These are phyloP conservation scores for Ilex asprella DNA, from an alignment of 257 asterid genomes.

Conservation along the genomic window DNA sequence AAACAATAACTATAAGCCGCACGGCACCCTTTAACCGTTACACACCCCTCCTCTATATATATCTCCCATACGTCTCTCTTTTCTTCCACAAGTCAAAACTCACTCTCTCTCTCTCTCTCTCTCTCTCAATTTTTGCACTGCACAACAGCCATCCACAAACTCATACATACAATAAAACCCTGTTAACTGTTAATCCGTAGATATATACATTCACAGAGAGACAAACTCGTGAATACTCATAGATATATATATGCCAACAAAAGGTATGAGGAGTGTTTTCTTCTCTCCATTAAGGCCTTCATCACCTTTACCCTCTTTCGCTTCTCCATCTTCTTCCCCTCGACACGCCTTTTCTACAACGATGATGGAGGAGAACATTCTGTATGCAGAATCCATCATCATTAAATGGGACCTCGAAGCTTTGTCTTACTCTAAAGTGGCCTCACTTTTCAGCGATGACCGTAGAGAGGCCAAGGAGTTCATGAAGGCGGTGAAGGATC, in stretches of 20 bases:
- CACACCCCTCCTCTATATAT: no score
- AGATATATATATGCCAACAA: background rate
- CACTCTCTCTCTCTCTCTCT: no score
- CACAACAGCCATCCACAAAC: no score
- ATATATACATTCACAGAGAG: no score
- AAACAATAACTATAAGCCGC: no score
- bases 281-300: constrained; percentile 15
- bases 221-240: no score
- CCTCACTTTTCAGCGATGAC: constrained; percentile 32
- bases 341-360: constrained; percentile 43
- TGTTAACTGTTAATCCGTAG: no score
- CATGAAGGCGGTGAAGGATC: constrained; percentile 33
- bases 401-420: constrained; percentile 30
- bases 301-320: constrained; percentile 29
- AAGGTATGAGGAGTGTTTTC: background rate
- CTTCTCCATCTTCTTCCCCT: constrained; percentile 26
- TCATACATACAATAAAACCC: no score
- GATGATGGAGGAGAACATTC: constrained; percentile 53
- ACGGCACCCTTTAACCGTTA: no score
- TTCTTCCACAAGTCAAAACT: no score
- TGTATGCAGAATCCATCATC: constrained; percentile 37
- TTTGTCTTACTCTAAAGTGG: constrained; percentile 10
- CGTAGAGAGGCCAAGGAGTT: constrained; percentile 35
- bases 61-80: no score
- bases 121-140: no score